Evolutionary conservation across 2,329 filamentous ascomycete species (phyloP), one percentile per base, ranked within the genome.

Genomic region (Arthroderma sp.): DNA sequence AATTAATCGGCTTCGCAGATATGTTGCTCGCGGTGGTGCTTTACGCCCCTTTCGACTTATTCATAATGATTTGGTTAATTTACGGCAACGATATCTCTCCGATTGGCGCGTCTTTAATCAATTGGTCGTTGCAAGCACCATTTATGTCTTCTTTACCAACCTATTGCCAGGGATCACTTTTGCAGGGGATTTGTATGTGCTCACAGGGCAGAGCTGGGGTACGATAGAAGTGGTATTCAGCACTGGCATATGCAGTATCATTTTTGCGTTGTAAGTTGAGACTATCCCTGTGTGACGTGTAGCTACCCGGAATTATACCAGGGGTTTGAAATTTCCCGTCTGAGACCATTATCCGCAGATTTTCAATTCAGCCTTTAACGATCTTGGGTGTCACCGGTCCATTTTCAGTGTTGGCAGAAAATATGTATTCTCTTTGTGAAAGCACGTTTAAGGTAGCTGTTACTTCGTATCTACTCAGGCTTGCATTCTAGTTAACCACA

Each of bases 111-210:
- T 72, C 22, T 81, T 82, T 59, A 81, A 81, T 53, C 78, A 81
- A 53, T 62, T 80, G 34, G 64, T 81, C 5, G 61, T 81, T 43
- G 77, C 78, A 27, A 79, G 75, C 53, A 73, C 77, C 1, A 70
- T 81, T 29, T 80, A 79, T 59, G 70, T 81, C 48, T 81, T 80
- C 64, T 81, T 81, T 55, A 80, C 77, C 29, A 81, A 81, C 55
- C 65, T 81, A 4, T 59, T 82, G 7, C 78, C 78, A 0, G 77
- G 78, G 1, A 80, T 81, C 53, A 81, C 78, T 0, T 81, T 81
- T 59, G 77, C 77, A 0, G 78, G 73, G 56, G 78, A 81, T 56
- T 58, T 81, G 46, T 79, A 78, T 54, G 71, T 73, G 4, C 60
- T 77, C 49, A 81, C 78, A 0, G 77, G 77, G 9, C 63, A 71